A percentile compares a stretch with the other conserved stretches of the same genome.
These are phyloP conservation scores for Agaricus sinodeliciosus DNA, from an alignment of 768 basidiomycete genomes.

Conservation along the genomic window DNA sequence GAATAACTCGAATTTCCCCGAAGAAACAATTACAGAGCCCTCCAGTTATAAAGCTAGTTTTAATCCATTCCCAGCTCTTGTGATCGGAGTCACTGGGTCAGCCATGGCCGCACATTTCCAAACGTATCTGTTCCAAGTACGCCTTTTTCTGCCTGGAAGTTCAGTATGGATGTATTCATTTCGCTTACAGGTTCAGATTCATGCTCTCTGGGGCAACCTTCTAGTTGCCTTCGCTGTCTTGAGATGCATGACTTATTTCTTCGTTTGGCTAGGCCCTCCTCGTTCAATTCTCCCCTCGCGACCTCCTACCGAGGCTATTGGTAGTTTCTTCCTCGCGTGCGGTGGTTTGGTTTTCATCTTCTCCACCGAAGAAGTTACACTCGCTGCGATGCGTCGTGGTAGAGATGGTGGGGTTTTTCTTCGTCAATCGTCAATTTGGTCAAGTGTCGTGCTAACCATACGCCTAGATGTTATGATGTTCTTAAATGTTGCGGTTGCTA, in stretches of 20 bases:
- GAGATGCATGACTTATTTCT: slow-evolving; percentile 88
- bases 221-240: slow-evolving; percentile 73
- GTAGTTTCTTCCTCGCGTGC: slow-evolving; percentile 79
- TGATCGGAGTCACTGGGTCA: slow-evolving; percentile 88
- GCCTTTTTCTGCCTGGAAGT: slow-evolving; percentile 2
- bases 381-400: slow-evolving; percentile 87
- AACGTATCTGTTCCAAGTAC: slow-evolving; percentile 80
- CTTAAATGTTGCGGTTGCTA: slow-evolving; percentile 75
- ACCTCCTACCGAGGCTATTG: slow-evolving; percentile 89
- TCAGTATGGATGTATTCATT: too few species aligned
- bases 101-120: slow-evolving; percentile 94
- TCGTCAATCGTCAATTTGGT: neutral
- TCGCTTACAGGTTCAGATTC: slow-evolving; percentile 67
- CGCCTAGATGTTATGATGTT: slow-evolving; percentile 81
- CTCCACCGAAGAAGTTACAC: slow-evolving; percentile 83
- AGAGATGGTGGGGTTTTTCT: slow-evolving; percentile 59
- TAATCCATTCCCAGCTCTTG: slow-evolving; percentile 90
- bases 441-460: slow-evolving; percentile 5
- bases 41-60: slow-evolving; percentile 71
- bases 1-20: slow-evolving; percentile 19
- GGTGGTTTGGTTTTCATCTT: slow-evolving; percentile 90
- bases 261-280: slow-evolving; percentile 86
- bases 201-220: slow-evolving; percentile 85
- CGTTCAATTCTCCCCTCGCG: slow-evolving; percentile 82
- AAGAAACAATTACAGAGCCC: slow-evolving; percentile 55